phyloP scores from a whole-genome alignment of 2,329 filamentous ascomycete species.

The Raffaelea deltoideospora region DNA sequence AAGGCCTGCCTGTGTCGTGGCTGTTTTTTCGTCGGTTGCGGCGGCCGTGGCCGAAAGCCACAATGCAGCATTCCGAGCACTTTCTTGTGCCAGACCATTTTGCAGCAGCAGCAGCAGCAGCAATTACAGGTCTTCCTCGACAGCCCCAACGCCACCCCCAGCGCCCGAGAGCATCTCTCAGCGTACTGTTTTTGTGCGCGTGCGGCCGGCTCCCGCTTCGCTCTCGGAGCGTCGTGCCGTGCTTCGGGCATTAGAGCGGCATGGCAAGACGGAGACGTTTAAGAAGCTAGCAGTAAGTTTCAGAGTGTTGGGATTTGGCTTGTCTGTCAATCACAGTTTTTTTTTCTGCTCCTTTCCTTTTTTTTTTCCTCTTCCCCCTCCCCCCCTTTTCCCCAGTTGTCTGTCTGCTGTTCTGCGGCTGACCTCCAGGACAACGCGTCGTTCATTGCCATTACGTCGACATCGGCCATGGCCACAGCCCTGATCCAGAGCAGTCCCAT shows the following conservation, averaged over 20 bases:
- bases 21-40: too few species aligned
- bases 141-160: background rate
- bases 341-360: too few species aligned
- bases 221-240: slow-evolving; percentile 41
- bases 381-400: background rate
- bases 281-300: slow-evolving; percentile 28
- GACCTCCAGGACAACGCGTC: slow-evolving; percentile 25
- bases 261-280: slow-evolving; percentile 36
- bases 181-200: slow-evolving; percentile 29
- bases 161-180: slow-evolving; percentile 2
- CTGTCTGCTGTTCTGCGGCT: background rate
- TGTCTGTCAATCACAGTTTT: background rate
- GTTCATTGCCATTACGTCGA: slow-evolving; percentile 34
- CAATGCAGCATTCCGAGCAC: slow-evolving; percentile 2
- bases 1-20: too few species aligned
- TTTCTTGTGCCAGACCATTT: too few species aligned
- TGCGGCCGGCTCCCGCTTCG: slow-evolving; percentile 33
- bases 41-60: too few species aligned
- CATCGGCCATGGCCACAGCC: slow-evolving; percentile 19
- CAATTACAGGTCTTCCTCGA: background rate
- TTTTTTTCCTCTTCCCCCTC: too few species aligned
- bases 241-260: slow-evolving; percentile 32
- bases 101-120: background rate
- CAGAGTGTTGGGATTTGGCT: too few species aligned
- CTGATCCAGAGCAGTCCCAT: slow-evolving; percentile 32